Evolutionary conservation across 495 filamentous ascomycete genomes (phyloP).

Genomic region (Chaetomium tenue): DNA sequence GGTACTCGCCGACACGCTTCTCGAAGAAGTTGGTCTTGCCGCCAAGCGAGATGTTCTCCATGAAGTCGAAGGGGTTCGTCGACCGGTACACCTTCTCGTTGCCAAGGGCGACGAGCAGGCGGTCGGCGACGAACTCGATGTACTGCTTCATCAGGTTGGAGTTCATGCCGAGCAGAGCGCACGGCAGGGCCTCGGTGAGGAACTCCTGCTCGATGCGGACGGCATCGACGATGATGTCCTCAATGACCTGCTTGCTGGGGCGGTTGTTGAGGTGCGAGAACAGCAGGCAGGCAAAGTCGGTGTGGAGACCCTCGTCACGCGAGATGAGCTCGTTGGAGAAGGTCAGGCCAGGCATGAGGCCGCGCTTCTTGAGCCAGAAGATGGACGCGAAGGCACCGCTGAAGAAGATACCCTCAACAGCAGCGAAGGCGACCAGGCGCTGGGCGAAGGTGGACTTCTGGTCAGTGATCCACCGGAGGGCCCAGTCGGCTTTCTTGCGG

Average conservation of each 20-base stretch:
- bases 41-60: constrained; percentile 98
- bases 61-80: constrained; percentile 98
- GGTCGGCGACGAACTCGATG: constrained; percentile 98
- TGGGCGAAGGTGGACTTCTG: constrained; percentile 89
- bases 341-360: constrained; percentile 95
- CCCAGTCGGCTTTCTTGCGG: constrained; percentile 97
- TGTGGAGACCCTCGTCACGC: constrained; percentile 98
- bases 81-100: constrained; percentile 90
- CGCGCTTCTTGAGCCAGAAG: constrained; percentile 99
- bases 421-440: constrained; percentile 95
- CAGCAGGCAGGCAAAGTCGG: constrained; percentile 95
- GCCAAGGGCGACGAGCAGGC: constrained; percentile 85
- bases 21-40: constrained; percentile 99
- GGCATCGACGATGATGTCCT: constrained; percentile 89
- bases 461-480: constrained; percentile 90
- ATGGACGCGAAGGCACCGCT: constrained; percentile 98
- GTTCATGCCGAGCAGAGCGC: constrained; percentile 95
- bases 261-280: constrained; percentile 94
- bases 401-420: constrained; percentile 99
- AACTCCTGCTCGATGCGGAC: constrained; percentile 97
- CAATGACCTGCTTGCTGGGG: constrained; percentile 73
- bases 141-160: constrained; percentile 96
- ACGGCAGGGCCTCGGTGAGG: constrained; percentile 90
- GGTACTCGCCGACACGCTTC: constrained; percentile 99
- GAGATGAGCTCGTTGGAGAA: constrained; percentile 99